Evolutionary conservation across 2,329 filamentous ascomycete species (phyloP).

Genomic region (Colletotrichum melonis): DNA sequence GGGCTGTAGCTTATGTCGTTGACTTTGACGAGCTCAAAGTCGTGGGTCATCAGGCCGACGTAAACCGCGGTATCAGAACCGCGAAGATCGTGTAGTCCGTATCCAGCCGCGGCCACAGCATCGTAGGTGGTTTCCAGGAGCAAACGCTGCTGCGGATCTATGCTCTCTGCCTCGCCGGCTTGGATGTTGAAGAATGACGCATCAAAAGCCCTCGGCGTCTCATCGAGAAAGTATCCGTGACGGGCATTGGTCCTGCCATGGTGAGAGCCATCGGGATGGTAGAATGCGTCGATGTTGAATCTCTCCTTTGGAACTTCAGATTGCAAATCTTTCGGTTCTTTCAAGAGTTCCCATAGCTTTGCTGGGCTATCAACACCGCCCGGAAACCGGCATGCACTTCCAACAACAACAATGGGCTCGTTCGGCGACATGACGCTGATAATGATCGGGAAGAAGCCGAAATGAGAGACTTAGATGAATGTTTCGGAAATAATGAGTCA

Average conservation of each 20-base stretch:
- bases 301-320: constrained; percentile 9
- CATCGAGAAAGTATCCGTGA: constrained; percentile 38
- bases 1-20: constrained; percentile 40
- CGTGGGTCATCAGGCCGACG: constrained; percentile 39
- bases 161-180: constrained; percentile 41
- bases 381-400: constrained; percentile 39
- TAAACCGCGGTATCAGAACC: constrained; percentile 19
- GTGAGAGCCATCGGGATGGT: constrained; percentile 4
- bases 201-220: constrained; percentile 39
- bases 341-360: constrained; percentile 36
- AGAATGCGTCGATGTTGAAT: constrained; percentile 17
- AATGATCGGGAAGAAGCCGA: not conserved
- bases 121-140: constrained; percentile 50
- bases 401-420: constrained; percentile 40
- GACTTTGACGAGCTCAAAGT: constrained; percentile 40
- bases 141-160: constrained; percentile 49
- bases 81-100: not conserved
- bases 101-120: constrained; percentile 38
- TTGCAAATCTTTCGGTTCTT: constrained; percentile 22
- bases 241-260: constrained; percentile 38
- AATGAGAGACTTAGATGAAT: not conserved
- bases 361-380: constrained; percentile 38
- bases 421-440: not conserved
- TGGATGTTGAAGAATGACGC: constrained; percentile 44
- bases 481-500: not conserved